phyloP scores from a whole-genome alignment of 768 basidiomycete genomes.

The Saitozyma sp. region DNA sequence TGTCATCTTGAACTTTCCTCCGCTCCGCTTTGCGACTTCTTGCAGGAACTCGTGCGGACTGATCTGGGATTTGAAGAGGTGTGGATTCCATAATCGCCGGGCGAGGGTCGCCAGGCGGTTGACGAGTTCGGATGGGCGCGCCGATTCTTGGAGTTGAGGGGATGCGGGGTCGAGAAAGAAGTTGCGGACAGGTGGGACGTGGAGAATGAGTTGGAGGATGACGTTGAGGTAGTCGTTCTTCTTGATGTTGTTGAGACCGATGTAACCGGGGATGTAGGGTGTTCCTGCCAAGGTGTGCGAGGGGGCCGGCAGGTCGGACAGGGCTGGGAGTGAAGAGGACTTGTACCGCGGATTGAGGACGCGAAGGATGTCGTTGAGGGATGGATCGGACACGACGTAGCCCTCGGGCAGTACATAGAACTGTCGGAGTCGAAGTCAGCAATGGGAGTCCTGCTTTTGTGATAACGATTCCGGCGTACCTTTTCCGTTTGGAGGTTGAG shows the following conservation, averaged over 20 bases:
- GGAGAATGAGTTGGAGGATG: constrained; percentile 87
- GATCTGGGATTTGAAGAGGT: constrained; percentile 95
- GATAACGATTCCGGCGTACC: constrained; percentile 57
- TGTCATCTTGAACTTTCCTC: constrained; percentile 87
- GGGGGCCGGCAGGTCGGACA: constrained; percentile 53
- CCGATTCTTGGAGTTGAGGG: constrained; percentile 39
- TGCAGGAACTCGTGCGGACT: constrained; percentile 98
- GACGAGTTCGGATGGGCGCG: constrained; percentile 68
- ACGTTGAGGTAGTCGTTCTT: constrained; percentile 97
- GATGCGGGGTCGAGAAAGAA: constrained; percentile 59
- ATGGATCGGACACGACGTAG: constrained; percentile 94
- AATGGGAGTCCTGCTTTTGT: too few species aligned
- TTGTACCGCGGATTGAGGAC: constrained; percentile 88
- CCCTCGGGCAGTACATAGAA: constrained; percentile 97
- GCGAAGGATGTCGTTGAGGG: constrained; percentile 88
- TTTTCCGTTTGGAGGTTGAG: constrained; percentile 92
- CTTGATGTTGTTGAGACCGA: constrained; percentile 98
- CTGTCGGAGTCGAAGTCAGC: constrained; percentile 54
- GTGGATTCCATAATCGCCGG: constrained; percentile 94
- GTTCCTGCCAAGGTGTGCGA: constrained; percentile 81
- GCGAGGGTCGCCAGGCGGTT: constrained; percentile 82
- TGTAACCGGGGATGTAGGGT: constrained; percentile 86
- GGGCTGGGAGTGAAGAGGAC: constrained; percentile 59
- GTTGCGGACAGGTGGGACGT: constrained; percentile 85
- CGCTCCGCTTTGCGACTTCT: constrained; percentile 86